Evolutionary conservation across 345 rosid species (phyloP).

Genomic region (Citrus inodora): DNA sequence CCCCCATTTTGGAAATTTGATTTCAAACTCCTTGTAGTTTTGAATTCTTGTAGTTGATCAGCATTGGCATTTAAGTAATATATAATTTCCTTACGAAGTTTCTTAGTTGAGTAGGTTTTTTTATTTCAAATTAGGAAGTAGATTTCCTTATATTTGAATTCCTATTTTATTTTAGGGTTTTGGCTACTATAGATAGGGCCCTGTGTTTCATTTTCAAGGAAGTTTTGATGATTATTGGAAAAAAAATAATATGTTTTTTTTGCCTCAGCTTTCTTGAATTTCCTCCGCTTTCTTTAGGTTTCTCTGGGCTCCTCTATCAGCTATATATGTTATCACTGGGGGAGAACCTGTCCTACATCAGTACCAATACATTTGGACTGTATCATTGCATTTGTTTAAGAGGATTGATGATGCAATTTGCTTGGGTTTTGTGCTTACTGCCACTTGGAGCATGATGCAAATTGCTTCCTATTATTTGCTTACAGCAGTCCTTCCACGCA

Average conservation of each 20-base stretch:
- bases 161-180: neutral
- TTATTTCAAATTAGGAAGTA: neutral
- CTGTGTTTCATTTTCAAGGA: neutral
- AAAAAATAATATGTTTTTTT: too few species aligned
- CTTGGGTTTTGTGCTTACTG: neutral
- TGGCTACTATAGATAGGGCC: neutral
- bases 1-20: neutral
- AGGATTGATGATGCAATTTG: neutral
- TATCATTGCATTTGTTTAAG: neutral
- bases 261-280: neutral
- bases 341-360: neutral
- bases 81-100: neutral
- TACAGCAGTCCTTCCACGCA: constrained; percentile 59
- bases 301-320: neutral
- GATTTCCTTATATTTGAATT: neutral
- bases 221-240: neutral
- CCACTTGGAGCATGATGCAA: neutral
- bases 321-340: neutral
- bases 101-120: neutral
- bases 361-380: neutral
- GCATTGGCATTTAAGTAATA: neutral
- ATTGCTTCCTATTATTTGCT: constrained; percentile 12
- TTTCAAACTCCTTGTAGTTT: neutral
- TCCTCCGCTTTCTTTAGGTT: neutral
- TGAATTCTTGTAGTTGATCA: neutral